Evolutionary conservation across 306 rosid species (phyloP).

Genomic region (Dalbergia cultrata): DNA sequence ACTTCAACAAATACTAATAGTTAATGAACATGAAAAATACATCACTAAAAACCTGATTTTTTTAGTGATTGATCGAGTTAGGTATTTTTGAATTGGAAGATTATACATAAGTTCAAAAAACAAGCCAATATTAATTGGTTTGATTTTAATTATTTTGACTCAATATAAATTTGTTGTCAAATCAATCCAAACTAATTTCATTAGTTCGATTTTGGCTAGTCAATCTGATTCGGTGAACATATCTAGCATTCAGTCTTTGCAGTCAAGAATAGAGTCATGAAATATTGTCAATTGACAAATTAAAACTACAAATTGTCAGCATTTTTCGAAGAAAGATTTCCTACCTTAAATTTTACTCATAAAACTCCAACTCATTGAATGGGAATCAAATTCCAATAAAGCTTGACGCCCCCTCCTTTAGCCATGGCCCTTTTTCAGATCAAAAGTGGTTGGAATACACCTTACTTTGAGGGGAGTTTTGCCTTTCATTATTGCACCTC

Average conservation of each 20-base stretch:
- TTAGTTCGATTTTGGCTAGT: too few relatives aligned
- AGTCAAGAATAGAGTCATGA: neutral
- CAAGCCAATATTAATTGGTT: too few relatives aligned
- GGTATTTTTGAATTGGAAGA: too few relatives aligned
- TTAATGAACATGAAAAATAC: too few relatives aligned
- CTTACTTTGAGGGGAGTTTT: constrained; percentile 34
- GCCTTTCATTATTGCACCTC: constrained; percentile 11
- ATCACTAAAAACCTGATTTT: too few relatives aligned
- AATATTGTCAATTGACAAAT: neutral
- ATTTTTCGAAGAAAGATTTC: neutral
- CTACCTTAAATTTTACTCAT: neutral
- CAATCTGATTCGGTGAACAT: too few relatives aligned
- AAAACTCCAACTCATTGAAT: neutral
- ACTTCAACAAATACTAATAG: too few relatives aligned
- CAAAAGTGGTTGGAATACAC: neutral
- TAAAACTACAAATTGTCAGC: neutral
- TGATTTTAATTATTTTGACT: too few relatives aligned
- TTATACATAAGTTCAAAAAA: too few relatives aligned
- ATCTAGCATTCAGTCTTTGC: neutral
- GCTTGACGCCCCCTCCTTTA: neutral
- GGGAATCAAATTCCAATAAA: constrained; percentile 2
- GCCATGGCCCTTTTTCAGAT: neutral
- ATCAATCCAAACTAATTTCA: too few relatives aligned
- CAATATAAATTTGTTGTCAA: too few relatives aligned
- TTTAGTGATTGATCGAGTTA: too few relatives aligned